Evolutionary conservation across 768 basidiomycete genomes (phyloP).

Genomic region (Auriculariales sp.): DNA sequence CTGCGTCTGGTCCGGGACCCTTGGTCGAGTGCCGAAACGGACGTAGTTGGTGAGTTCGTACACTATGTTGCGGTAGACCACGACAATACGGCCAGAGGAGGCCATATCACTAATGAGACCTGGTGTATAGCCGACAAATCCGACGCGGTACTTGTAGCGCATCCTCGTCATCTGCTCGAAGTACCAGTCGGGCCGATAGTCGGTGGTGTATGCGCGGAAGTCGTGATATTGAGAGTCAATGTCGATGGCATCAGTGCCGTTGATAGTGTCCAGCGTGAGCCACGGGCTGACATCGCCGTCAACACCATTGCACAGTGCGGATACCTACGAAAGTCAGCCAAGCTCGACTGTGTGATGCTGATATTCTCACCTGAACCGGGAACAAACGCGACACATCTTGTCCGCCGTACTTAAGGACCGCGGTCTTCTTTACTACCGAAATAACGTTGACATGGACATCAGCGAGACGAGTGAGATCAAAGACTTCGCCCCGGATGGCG

Average conservation of each 20-base stretch:
- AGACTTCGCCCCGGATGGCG: slow-evolving; percentile 85
- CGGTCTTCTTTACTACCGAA: slow-evolving; percentile 57
- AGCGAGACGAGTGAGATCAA: slow-evolving; percentile 64
- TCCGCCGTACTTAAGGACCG: slow-evolving; percentile 76
- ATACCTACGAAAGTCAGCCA: slow-evolving; percentile 21
- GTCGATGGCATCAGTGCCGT: slow-evolving; percentile 45
- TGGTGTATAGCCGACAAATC: slow-evolving; percentile 76
- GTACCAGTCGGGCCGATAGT: slow-evolving; percentile 96
- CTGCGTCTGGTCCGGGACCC: slow-evolving; percentile 31
- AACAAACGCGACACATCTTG: slow-evolving; percentile 59
- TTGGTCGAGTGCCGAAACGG: slow-evolving; percentile 44
- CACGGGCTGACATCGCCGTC: slow-evolving; percentile 72
- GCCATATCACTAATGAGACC: slow-evolving; percentile 63
- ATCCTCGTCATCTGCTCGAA: slow-evolving; percentile 86
- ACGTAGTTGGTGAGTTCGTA: slow-evolving; percentile 83
- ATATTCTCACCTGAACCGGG: slow-evolving; percentile 69
- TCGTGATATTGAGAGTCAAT: slow-evolving; percentile 79
- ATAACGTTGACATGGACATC: slow-evolving; percentile 53
- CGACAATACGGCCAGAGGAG: slow-evolving; percentile 45
- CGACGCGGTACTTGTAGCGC: slow-evolving; percentile 79
- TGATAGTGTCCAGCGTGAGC: slow-evolving; percentile 60
- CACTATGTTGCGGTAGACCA: slow-evolving; percentile 73
- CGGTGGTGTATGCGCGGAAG: slow-evolving; percentile 79
- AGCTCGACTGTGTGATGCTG: background rate
- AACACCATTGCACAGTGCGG: slow-evolving; percentile 82